Conservation (phyloP, 2,329 filamentous ascomycete genomes). For the Xenoacremonium recifei region DNA sequence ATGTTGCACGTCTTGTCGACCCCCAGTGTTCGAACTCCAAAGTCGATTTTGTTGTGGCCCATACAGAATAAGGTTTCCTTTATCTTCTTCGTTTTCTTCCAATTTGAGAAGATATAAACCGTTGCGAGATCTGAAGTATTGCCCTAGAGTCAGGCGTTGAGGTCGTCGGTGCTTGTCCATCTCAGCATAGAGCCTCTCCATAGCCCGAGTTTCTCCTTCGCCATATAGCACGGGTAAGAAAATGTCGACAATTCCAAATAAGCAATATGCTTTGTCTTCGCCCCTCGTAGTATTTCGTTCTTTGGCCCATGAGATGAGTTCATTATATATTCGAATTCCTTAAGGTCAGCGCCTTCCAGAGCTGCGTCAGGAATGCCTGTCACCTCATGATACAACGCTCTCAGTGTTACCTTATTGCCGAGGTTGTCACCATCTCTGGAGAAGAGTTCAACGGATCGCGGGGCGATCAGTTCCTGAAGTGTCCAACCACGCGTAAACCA, state of each 20-base stretch:
- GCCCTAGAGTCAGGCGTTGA: not conserved
- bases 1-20: not conserved
- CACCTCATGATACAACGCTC: not conserved
- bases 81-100: no score
- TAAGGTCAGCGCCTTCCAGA: not conserved
- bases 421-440: not conserved
- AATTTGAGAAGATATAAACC: not conserved
- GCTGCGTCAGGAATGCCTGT: not conserved
- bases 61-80: not conserved
- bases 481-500: conserved; percentile 22
- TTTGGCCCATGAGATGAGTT: not conserved
- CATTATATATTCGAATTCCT: not conserved
- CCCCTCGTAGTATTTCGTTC: not conserved
- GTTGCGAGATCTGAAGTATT: not conserved
- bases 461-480: conserved; percentile 17
- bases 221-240: not conserved
- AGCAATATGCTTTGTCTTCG: not conserved
- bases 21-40: not conserved
- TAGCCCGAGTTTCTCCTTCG: not conserved
- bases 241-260: not conserved
- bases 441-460: conserved; percentile 10
- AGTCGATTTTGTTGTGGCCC: not conserved
- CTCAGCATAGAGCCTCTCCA: no score
- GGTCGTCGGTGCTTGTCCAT: no score
- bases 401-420: not conserved